Evolutionary conservation across 169 alveolate genomes (phyloP).

Genomic region (Theileria parva): DNA sequence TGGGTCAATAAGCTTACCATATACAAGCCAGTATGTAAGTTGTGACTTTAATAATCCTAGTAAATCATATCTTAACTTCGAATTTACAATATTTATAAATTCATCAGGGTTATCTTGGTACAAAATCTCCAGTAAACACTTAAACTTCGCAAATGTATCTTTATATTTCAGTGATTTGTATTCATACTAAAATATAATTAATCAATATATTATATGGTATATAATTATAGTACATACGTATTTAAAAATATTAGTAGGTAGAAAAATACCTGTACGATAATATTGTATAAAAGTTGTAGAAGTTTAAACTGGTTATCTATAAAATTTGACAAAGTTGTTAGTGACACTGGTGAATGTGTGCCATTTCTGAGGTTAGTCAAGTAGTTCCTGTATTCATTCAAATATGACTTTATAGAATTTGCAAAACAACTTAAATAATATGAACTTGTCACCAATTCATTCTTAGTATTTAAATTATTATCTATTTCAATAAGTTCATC

Average conservation of each 20-base stretch:
- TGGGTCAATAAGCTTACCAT: constrained; percentile 71
- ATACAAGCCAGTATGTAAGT: constrained; percentile 66
- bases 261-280: background rate
- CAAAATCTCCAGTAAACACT: background rate
- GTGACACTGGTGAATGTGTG: background rate
- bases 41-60: constrained; percentile 59
- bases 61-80: constrained; percentile 39
- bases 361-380: background rate
- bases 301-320: background rate
- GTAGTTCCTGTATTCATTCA: constrained; percentile 44
- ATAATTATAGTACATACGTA: too few species aligned
- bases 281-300: background rate
- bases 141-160: background rate
- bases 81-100: constrained; percentile 8
- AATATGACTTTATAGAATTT: constrained; percentile 66
- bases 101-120: background rate
- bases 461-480: background rate
- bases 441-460: constrained; percentile 20
- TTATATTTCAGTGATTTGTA: constrained; percentile 20
- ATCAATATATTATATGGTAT: background rate
- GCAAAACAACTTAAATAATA: constrained; percentile 32
- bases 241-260: too few species aligned
- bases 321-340: background rate
- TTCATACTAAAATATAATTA: constrained; percentile 34
- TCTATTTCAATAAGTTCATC: background rate